Evolutionary conservation across 495 filamentous ascomycete genomes (phyloP), one percentile per base, ranked within the genome.

Genomic region (Hypoxylon trugodes): DNA sequence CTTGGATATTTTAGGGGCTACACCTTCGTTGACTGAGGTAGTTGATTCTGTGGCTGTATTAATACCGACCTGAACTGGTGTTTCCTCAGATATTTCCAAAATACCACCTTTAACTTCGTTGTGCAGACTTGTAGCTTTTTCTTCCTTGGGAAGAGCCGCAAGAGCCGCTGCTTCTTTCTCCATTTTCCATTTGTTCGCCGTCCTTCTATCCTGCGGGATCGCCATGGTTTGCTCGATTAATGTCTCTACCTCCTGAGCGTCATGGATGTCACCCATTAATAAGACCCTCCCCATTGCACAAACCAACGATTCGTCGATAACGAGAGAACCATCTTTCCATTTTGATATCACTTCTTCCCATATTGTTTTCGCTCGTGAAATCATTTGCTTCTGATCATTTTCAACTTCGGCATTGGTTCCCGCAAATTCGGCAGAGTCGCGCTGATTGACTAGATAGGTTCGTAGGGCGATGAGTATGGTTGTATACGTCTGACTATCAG

Each of bases 281-380:
- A 97, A 79, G 2, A 96, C 57, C 16, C 84, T 77, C 8, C 88
- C 91, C 89, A 97, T 93, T 4, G 90, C 79, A 54, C 81, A 84
- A 6, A 93, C 87, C 2, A 97, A 75, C 35, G 82, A 74, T 61
- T 91, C 89, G 66, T 96, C 92, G 21, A 97, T 76, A 48, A 78
- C 60, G 9, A 97, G 52, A 38, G 86, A 78, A 9, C 87, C 90
- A 22, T 81, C 77, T 28, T 75, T 79, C 93, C 93, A 97, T 43
- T 86, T 84, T 15, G 78, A 74, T 8, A 90, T 73, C 19, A 96
- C 78, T 64, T 95, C 91, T n/a, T 83, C 76, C 95, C 95, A 98
- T 19, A 97, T 75, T 8, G 79, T 76, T 49, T 87, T 85, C 1
- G 82, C 94, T 76, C 43, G 82, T 59, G 46, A 87, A 64, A 69